A percentile compares a stretch with the other conserved stretches of the same genome.
Evolutionary conservation across 495 filamentous ascomycete species (phyloP).

Genomic region (Neurospora terricola): DNA sequence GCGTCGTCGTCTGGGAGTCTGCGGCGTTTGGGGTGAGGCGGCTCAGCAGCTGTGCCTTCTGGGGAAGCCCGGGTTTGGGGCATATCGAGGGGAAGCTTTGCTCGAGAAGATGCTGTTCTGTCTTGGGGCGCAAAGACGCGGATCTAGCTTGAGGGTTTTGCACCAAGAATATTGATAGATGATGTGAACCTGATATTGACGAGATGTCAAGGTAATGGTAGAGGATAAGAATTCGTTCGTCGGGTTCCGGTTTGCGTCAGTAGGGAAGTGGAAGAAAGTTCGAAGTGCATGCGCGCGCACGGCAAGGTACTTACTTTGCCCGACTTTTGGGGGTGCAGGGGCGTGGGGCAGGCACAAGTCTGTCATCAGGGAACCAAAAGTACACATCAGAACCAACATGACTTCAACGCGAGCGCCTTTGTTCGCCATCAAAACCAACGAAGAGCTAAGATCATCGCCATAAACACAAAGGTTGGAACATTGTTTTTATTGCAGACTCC

Average conservation of each 20-base stretch:
- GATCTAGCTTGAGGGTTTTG: background rate
- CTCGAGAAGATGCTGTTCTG: background rate
- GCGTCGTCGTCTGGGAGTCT: constrained; percentile 39
- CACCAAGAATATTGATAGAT: background rate
- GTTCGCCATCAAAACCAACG: background rate
- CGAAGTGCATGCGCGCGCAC: background rate
- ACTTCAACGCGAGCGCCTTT: background rate
- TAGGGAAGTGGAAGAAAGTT: background rate
- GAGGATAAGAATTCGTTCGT: background rate
- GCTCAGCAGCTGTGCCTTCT: constrained; percentile 13
- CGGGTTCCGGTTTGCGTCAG: background rate
- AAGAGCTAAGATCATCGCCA: background rate
- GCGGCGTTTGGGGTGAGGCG: constrained; percentile 45
- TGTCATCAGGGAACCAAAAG: background rate
- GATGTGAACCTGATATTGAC: background rate
- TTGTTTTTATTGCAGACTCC: no score
- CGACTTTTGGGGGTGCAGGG: background rate
- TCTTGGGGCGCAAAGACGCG: background rate
- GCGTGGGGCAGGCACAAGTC: background rate
- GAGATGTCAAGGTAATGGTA: background rate
- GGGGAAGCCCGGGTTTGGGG: constrained; percentile 3
- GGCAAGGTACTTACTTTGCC: background rate
- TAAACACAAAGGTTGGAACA: no score
- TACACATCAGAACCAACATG: background rate
- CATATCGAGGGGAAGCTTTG: background rate